Percentiles rank a stretch among this genome's conserved stretches.
These are phyloP conservation scores for Colletotrichum sidae DNA, from an alignment of 2,329 filamentous ascomycete genomes.

Conservation along the genomic window DNA sequence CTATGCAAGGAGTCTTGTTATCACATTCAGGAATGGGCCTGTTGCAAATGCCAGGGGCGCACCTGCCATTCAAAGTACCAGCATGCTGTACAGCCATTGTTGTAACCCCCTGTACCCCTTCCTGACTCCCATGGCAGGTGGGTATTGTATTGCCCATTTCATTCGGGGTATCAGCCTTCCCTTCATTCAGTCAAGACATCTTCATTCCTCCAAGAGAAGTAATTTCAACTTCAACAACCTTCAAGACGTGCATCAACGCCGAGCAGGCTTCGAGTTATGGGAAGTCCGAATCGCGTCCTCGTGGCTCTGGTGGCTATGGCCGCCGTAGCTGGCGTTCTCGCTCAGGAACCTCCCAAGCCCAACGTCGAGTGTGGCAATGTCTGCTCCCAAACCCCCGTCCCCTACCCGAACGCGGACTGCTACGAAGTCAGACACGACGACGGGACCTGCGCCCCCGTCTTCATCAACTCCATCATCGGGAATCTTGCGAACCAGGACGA, in stretches of 20 bases:
- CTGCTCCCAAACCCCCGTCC: constrained; percentile 1
- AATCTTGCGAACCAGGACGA: background rate
- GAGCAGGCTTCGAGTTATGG: background rate
- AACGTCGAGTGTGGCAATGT: constrained; percentile 1
- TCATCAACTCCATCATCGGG: background rate
- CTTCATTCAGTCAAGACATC: background rate
- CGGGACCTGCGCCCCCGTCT: constrained; percentile 16
- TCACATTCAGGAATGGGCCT: too few species aligned
- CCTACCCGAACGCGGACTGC: constrained; percentile 7
- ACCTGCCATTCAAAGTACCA: too few species aligned
- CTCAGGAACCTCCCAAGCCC: background rate
- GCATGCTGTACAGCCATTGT: too few species aligned
- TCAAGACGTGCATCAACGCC: background rate
- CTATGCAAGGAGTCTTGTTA: too few species aligned
- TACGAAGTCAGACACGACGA: constrained; percentile 6
- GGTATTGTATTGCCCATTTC: background rate
- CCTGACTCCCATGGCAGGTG: background rate
- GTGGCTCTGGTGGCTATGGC: constrained; percentile 1
- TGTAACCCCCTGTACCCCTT: background rate
- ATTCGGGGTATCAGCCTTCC: background rate
- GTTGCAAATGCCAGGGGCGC: too few species aligned
- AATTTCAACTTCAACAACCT: background rate
- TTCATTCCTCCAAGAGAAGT: background rate
- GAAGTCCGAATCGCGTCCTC: background rate
- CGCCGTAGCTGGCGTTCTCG: background rate